Base-by-base conservation (phyloP, 768 basidiomycete genomes). In the Boletus vermiculosoides region DNA sequence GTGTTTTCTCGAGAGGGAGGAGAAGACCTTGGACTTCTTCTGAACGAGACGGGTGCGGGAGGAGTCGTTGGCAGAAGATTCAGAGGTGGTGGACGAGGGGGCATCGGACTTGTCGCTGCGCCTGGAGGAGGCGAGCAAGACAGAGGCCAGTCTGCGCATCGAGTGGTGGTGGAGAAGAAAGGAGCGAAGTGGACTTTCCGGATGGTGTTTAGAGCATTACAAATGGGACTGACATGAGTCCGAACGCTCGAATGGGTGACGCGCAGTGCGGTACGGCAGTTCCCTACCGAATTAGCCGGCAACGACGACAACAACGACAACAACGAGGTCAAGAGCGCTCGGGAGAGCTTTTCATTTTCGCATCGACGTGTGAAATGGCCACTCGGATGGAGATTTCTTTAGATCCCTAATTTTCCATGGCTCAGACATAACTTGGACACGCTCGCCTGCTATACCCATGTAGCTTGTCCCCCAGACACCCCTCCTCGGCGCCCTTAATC, bases 121-220 rank as follows among this genome's bases (percentile, higher is more conserved):
- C 62, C 76, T 77, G 66, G 74, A 70, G 36, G 71, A 68, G 66
- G 70, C 61, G 61, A 85, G 65, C 62, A 89, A 83, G 64, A 84
- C 80, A 50, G 84, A 81, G 55, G 80, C 80, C 67, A 90, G 73
- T 63, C 86, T 83, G 66, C 85, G 85, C 86, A 88, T 88, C 59
- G 61, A 56, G 40, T 66, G 66, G 63, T 66, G 59, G 71, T 55
- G 48, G 42, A 45, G 48, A 57, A 31, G 64, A 58, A 65, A 64
- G 62, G 64, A 67, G 58, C 12, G 62, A 54, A 22, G 55, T 60
- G 37, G 57, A 55, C 58, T 52, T 45, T 57, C 33, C 33, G 45
- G 44, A 55, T 39, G 55, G 41, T 30, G 62, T 55, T 71, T 60
- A 66, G 58, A 58, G 56, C 73, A 74, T 73, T 74, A 73, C 71